phyloP scores from a whole-genome alignment of 1,284 basidiomycete species.

The Schizophyllum commune region DNA sequence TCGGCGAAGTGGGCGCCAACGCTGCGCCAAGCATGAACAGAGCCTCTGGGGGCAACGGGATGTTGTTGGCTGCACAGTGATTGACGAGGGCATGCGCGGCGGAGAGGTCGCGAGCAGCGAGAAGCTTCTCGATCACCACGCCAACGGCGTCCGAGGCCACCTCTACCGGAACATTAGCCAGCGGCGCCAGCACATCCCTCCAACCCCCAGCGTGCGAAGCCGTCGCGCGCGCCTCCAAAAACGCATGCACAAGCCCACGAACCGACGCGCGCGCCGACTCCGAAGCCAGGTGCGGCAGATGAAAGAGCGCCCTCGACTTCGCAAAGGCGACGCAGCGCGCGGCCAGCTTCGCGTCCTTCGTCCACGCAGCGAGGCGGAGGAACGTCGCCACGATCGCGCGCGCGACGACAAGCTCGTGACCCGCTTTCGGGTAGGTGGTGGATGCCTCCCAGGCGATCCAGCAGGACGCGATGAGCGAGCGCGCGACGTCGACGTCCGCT shows the following conservation, averaged over 20 bases:
- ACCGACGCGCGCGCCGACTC: not conserved
- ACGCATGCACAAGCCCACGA: not conserved
- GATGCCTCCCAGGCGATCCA: constrained; percentile 34
- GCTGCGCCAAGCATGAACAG: not conserved
- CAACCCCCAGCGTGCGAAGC: not conserved
- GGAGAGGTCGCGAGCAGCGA: not conserved
- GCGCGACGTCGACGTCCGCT: not conserved
- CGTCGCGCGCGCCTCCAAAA: not conserved
- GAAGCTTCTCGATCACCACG: not conserved
- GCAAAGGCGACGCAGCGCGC: constrained; percentile 5
- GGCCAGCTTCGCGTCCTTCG: constrained; percentile 29
- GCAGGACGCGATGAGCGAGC: constrained; percentile 23
- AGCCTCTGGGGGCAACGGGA: not conserved
- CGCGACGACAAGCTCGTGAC: constrained; percentile 16
- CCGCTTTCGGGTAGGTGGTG: constrained; percentile 11
- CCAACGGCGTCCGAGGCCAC: not conserved
- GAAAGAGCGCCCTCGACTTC: constrained; percentile 17
- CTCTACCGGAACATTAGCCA: not conserved
- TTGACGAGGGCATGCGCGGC: not conserved
- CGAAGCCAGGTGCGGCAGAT: constrained; percentile 7
- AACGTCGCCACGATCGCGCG: constrained; percentile 37
- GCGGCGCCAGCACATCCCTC: not conserved
- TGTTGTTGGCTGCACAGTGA: not conserved
- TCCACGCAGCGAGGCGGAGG: constrained; percentile 33
- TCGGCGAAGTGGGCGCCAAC: constrained; percentile 12